phyloP scores from a whole-genome alignment of 176 grass and related monocot species.

The Avena atlantica region DNA sequence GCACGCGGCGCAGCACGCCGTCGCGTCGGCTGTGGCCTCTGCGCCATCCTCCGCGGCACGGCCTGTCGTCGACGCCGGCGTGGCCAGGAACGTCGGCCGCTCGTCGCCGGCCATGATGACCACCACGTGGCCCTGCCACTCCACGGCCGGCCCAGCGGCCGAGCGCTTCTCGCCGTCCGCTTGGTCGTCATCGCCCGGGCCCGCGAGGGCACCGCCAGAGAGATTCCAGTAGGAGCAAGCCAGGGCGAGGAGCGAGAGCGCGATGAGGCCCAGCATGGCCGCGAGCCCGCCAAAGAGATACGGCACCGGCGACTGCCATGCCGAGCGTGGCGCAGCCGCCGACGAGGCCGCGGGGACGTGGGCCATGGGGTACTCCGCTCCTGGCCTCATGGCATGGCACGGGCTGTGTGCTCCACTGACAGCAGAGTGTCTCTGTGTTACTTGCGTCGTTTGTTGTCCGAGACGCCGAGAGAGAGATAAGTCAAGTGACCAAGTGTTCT shows the following conservation, averaged over 20 bases:
- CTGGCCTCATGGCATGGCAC: conserved; percentile 68
- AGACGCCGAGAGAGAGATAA: not conserved
- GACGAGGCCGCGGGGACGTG: conserved; percentile 34
- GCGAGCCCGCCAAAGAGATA: conserved; percentile 86
- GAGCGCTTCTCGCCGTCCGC: conserved; percentile 22
- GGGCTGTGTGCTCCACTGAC: not conserved
- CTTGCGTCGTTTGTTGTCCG: conserved; percentile 6
- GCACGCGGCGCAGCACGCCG: conserved; percentile 1
- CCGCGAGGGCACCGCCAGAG: conserved; percentile 45
- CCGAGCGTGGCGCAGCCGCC: conserved; percentile 38
- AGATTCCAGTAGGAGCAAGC: conserved; percentile 96
- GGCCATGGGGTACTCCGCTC: conserved; percentile 47
- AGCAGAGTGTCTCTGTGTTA: conserved; percentile 12
- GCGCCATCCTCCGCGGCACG: not conserved
- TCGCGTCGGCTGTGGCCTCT: conserved; percentile 1
- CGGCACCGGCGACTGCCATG: conserved; percentile 74
- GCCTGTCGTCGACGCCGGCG: conserved; percentile 18
- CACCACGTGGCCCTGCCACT: conserved; percentile 49
- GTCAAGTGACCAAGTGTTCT: not conserved
- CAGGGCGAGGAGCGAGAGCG: conserved; percentile 78
- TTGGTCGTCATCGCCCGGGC: not conserved
- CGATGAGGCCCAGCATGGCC: conserved; percentile 81
- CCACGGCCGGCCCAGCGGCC: not conserved
- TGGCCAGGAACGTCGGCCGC: conserved; percentile 69
- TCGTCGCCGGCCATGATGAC: conserved; percentile 87